A percentile compares a stretch with the other conserved stretches of the same genome.
These are phyloP conservation scores for Globisporangium cederbergense DNA, from an alignment of 352 stramenopile genomes.

Conservation along the genomic window DNA sequence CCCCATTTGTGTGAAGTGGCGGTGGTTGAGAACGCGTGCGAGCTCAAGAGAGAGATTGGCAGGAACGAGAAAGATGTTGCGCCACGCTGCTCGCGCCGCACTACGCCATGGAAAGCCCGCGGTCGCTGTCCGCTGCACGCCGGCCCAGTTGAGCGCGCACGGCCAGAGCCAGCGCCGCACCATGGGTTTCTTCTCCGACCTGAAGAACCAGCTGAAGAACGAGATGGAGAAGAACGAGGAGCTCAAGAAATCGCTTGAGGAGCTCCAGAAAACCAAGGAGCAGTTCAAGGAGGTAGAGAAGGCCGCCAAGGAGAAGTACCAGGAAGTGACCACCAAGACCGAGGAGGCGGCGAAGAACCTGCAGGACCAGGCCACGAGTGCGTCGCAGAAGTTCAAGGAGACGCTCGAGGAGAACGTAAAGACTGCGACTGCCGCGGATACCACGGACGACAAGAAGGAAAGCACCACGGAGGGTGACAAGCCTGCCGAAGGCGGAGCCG, in stretches of 20 bases:
- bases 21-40: too few relatives aligned
- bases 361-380: conserved; percentile 49
- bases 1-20: too few relatives aligned
- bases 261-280: conserved; percentile 71
- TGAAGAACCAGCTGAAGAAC: conserved; percentile 79
- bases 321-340: conserved; percentile 50
- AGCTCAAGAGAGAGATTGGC: neutral
- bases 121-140: neutral
- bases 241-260: conserved; percentile 75
- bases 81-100: conserved; percentile 21
- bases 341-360: conserved; percentile 56
- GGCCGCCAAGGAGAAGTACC: conserved; percentile 59
- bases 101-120: conserved; percentile 15
- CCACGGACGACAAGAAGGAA: conserved; percentile 15
- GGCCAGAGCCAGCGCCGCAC: conserved; percentile 33
- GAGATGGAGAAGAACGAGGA: conserved; percentile 82
- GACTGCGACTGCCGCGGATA: conserved; percentile 13
- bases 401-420: conserved; percentile 36
- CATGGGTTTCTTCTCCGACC: conserved; percentile 73
- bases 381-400: conserved; percentile 67
- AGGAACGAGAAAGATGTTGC: conserved; percentile 23
- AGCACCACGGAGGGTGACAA: conserved; percentile 19
- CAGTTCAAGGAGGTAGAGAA: conserved; percentile 67
- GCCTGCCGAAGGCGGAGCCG: neutral
- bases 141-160: neutral